Evolutionary conservation across 2,329 filamentous ascomycete species (phyloP).

Genomic region (Didymella arachidicola): DNA sequence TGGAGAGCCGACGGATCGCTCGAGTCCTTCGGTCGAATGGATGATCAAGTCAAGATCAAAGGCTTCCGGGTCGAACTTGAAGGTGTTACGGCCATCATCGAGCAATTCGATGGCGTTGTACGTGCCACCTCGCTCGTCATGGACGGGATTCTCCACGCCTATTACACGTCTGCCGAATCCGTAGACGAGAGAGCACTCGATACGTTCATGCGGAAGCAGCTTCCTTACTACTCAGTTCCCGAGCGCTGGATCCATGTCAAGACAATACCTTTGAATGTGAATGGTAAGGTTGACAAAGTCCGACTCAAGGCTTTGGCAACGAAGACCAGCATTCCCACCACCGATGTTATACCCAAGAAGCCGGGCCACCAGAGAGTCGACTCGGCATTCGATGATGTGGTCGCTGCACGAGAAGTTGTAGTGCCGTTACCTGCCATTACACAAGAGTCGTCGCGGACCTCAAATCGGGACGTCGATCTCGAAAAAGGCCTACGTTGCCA

Average conservation of each 20-base stretch:
- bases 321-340: conserved; percentile 1
- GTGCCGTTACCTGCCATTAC: conserved; percentile 7
- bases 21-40: conserved; percentile 63
- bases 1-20: conserved; percentile 64
- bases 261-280: conserved; percentile 60
- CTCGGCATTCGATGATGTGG: conserved; percentile 20
- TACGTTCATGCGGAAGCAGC: conserved; percentile 52
- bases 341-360: conserved; percentile 9
- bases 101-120: conserved; percentile 56
- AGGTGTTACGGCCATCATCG: conserved; percentile 56
- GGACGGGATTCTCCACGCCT: conserved; percentile 60
- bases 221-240: conserved; percentile 66
- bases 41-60: conserved; percentile 69
- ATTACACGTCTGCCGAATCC: conserved; percentile 54
- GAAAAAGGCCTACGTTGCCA: conserved; percentile 23
- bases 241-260: conserved; percentile 55
- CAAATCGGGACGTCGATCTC: conserved; percentile 8
- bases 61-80: conserved; percentile 69
- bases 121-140: conserved; percentile 60
- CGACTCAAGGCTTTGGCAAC: conserved; percentile 49
- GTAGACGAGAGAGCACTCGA: conserved; percentile 48
- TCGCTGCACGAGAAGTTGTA: conserved; percentile 14
- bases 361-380: conserved; percentile 10
- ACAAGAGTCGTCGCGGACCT: conserved; percentile 1
- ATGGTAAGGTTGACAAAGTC: conserved; percentile 66